A percentile compares a stretch with the other conserved stretches of the same genome.
Conservation (phyloP, 73 alveolate genomes). For the Paramecium octaurelia region DNA sequence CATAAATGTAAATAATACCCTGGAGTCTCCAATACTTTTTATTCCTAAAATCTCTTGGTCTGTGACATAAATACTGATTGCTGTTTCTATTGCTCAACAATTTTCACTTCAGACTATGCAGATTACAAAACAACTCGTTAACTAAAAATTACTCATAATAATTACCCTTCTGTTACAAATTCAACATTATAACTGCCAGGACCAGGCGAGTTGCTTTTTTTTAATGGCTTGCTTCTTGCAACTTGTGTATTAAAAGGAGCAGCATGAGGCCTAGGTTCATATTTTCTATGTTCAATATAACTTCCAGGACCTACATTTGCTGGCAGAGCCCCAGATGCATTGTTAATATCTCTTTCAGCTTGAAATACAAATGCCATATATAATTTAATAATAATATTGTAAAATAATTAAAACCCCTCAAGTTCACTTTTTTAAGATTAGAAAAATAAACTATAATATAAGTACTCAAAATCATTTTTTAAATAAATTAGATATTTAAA, state of each 20-base stretch:
- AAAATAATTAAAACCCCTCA: not conserved
- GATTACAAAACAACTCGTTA: conserved; percentile 26
- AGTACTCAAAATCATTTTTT: not conserved
- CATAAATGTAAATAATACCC: not conserved
- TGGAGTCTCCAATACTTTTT: not conserved
- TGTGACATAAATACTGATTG: not conserved
- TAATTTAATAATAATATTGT: not conserved
- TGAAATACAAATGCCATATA: conserved; percentile 39
- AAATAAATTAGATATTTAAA: not conserved
- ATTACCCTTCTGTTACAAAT: conserved; percentile 26
- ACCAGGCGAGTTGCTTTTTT: conserved; percentile 17
- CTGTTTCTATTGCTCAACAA: conserved; percentile 21
- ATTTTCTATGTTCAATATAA: not conserved
- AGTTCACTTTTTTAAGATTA: not conserved
- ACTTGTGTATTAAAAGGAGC: conserved; percentile 42
- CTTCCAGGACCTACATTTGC: conserved; percentile 47
- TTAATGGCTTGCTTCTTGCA: conserved; percentile 14
- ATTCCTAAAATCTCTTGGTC: not conserved
- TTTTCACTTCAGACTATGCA: conserved; percentile 40
- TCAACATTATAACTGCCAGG: conserved; percentile 48
- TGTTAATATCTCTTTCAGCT: conserved; percentile 7
- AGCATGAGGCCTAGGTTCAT: not conserved
- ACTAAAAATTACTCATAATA: not conserved
- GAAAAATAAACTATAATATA: too few species aligned
- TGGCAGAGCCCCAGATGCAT: not conserved